Conservation (phyloP, 169 alveolate species). For the Eimeria praecox region DNA sequence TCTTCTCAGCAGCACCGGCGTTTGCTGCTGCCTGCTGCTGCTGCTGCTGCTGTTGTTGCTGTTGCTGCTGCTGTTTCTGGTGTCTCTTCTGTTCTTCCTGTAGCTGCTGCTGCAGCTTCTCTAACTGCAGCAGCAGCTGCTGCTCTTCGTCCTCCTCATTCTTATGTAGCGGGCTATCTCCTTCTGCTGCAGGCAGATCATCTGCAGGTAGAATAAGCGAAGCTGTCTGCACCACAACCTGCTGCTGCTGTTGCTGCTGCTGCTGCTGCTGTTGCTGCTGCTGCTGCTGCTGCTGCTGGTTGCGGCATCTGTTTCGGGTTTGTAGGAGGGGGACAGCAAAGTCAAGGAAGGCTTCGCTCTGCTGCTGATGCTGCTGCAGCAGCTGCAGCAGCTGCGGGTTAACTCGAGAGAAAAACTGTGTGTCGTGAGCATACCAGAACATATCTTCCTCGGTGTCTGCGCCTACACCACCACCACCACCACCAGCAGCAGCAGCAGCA, state of each 20-base stretch:
- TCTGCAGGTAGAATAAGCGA: constrained; percentile 9
- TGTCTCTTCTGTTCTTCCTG: neutral
- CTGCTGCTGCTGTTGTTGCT: constrained; percentile 46
- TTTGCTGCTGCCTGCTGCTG: constrained; percentile 35
- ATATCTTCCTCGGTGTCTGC: constrained; percentile 69
- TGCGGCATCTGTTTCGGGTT: neutral
- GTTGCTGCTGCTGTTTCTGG: constrained; percentile 29
- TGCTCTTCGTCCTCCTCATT: constrained; percentile 27
- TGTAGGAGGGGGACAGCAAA: constrained; percentile 58
- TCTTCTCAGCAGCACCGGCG: neutral
- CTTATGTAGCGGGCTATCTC: neutral
- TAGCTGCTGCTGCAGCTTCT: constrained; percentile 22
- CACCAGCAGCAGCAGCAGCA: neutral
- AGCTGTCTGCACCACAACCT: constrained; percentile 11
- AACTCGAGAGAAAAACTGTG: constrained; percentile 34
- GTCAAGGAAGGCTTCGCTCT: constrained; percentile 38
- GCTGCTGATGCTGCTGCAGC: constrained; percentile 75
- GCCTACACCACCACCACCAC: neutral
- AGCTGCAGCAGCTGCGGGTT: constrained; percentile 76
- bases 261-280: constrained; percentile 48
- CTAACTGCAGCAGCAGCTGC: constrained; percentile 55
- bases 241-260: constrained; percentile 59
- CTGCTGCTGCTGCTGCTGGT: constrained; percentile 2
- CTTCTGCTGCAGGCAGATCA: neutral
- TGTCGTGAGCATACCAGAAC: constrained; percentile 43